These are phyloP conservation scores for Camellia oleifera DNA, from an alignment of 179 eudicot species.

Conservation along the genomic window DNA sequence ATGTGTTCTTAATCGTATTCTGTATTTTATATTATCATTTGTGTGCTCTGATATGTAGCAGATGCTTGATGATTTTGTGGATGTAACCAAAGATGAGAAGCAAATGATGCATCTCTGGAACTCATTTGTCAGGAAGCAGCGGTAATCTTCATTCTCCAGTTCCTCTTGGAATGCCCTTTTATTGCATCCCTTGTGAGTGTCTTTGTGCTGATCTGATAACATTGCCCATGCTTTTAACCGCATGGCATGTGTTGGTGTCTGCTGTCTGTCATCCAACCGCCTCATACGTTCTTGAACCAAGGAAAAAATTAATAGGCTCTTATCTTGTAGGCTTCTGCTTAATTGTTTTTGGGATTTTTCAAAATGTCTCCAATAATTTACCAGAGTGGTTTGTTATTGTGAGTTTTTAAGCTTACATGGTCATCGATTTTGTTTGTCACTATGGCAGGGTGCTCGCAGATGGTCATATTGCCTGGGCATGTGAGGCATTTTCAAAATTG, in stretches of 20 bases:
- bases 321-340: neutral
- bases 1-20: too few relatives aligned
- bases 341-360: neutral
- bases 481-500: constrained; percentile 78
- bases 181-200: neutral
- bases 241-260: neutral
- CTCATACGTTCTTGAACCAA: neutral
- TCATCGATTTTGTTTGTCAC: neutral
- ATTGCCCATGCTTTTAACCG: neutral
- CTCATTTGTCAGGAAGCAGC: constrained; percentile 91
- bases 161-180: neutral
- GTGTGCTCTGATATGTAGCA: constrained; percentile 30
- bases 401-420: neutral
- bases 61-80: constrained; percentile 99
- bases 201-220: neutral
- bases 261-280: neutral
- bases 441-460: constrained; percentile 78
- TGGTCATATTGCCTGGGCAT: constrained; percentile 98
- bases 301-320: neutral
- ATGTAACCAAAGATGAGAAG: constrained; percentile 90
- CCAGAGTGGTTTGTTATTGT: neutral
- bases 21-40: neutral
- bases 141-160: constrained; percentile 36
- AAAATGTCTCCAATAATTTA: neutral
- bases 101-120: constrained; percentile 99